Evolutionary conservation across 2,329 filamentous ascomycete genomes (phyloP).

Genomic region (Knufia fluminis): DNA sequence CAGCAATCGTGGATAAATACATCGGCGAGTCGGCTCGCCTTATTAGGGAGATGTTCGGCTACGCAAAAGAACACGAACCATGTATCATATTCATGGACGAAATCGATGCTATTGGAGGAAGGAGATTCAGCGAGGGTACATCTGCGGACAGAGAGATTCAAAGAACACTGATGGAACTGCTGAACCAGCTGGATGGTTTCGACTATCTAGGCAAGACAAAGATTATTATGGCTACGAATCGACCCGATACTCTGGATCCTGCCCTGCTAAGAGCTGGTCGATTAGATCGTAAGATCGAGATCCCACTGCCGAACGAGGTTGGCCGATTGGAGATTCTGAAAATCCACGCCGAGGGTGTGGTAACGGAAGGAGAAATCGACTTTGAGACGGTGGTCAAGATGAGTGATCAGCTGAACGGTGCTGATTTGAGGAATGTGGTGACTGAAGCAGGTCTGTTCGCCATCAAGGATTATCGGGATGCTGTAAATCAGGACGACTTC

Average conservation of each 20-base stretch:
- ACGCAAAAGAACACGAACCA: constrained; percentile 97
- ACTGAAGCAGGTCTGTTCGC: constrained; percentile 96
- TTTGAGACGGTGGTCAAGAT: constrained; percentile 99
- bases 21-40: constrained; percentile 95
- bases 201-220: constrained; percentile 99
- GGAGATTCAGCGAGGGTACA: constrained; percentile 93
- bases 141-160: constrained; percentile 97
- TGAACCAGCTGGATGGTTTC: constrained; percentile 97
- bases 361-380: constrained; percentile 89
- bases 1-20: constrained; percentile 98
- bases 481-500: constrained; percentile 97
- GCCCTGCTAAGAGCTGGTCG: constrained; percentile 85
- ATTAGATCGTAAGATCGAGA: constrained; percentile 95
- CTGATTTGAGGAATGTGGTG: constrained; percentile 93
- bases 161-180: constrained; percentile 93
- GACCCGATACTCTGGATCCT: constrained; percentile 90
- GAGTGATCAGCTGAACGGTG: constrained; percentile 96
- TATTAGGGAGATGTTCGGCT: constrained; percentile 99
- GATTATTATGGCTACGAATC: constrained; percentile 99
- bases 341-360: constrained; percentile 82
- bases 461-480: constrained; percentile 95
- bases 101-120: constrained; percentile 95
- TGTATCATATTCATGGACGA: constrained; percentile 99
- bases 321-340: constrained; percentile 94
- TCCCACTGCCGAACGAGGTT: constrained; percentile 92